A percentile compares a stretch with the other conserved stretches of the same genome.
Conservation (phyloP, 768 basidiomycete genomes). For the Termitomyces sp. region DNA sequence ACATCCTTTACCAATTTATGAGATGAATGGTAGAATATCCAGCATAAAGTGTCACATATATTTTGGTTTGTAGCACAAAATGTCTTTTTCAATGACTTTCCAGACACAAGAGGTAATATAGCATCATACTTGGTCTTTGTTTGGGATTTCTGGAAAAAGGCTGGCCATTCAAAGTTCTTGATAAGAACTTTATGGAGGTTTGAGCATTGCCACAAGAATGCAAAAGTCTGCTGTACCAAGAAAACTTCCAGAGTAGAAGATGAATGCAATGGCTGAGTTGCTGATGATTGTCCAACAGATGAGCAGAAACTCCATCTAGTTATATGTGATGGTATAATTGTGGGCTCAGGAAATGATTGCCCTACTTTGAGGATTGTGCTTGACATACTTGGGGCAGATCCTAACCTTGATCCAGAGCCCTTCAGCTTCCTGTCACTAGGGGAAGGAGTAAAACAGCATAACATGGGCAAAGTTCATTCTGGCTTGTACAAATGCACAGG, state of each 20-base stretch:
- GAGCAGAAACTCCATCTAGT: constrained; percentile 56
- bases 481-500: constrained; percentile 92
- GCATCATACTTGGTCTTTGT: neutral
- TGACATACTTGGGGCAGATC: constrained; percentile 93
- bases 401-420: constrained; percentile 91
- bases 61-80: neutral
- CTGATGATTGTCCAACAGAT: neutral
- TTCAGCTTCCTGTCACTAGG: constrained; percentile 92
- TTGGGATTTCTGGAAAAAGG: neutral
- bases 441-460: constrained; percentile 93
- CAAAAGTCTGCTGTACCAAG: neutral
- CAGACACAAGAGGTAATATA: neutral
- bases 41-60: neutral
- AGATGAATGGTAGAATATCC: neutral
- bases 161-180: neutral
- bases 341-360: constrained; percentile 94
- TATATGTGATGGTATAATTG: constrained; percentile 98
- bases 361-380: constrained; percentile 95
- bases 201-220: neutral
- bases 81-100: neutral
- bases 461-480: constrained; percentile 97
- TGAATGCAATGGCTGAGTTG: neutral
- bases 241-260: neutral
- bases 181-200: neutral
- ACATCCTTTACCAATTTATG: neutral